A percentile compares a stretch with the other conserved stretches of the same genome.
Evolutionary conservation across 768 basidiomycete species (phyloP).

Genomic region (Boletus sp.): DNA sequence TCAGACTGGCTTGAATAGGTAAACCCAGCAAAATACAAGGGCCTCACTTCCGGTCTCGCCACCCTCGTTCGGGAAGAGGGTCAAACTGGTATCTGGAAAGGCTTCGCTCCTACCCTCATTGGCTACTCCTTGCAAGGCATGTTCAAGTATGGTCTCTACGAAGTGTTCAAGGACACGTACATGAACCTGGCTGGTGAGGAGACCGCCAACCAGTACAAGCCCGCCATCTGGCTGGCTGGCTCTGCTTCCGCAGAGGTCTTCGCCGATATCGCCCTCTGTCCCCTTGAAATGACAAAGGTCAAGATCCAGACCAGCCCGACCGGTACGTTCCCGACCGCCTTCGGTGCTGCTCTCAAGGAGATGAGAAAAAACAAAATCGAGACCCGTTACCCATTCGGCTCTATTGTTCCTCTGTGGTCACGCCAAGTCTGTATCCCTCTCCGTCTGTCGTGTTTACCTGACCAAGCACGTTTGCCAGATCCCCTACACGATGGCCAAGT

Average conservation of each 20-base stretch:
- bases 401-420: constrained; percentile 82
- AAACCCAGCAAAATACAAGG: constrained; percentile 70
- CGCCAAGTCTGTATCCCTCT: constrained; percentile 57
- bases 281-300: constrained; percentile 91
- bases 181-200: constrained; percentile 89
- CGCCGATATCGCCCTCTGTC: constrained; percentile 94
- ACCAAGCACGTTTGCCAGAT: constrained; percentile 47
- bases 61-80: constrained; percentile 79
- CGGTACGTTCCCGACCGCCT: constrained; percentile 76
- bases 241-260: constrained; percentile 95
- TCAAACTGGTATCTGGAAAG: constrained; percentile 86
- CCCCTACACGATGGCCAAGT: constrained; percentile 98
- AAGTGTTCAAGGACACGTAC: constrained; percentile 92
- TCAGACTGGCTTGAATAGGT: constrained; percentile 45
- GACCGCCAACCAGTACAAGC: constrained; percentile 74
- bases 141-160: constrained; percentile 99
- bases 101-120: constrained; percentile 87
- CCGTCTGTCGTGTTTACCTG: not conserved
- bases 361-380: constrained; percentile 67
- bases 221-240: constrained; percentile 88
- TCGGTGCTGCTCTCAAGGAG: constrained; percentile 65
- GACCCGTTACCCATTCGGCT: constrained; percentile 83
- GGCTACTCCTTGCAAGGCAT: constrained; percentile 95
- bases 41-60: constrained; percentile 57
- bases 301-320: constrained; percentile 78